Evolutionary conservation across 1,284 basidiomycete genomes (phyloP).

Genomic region (Ustilago shanxiensis): DNA sequence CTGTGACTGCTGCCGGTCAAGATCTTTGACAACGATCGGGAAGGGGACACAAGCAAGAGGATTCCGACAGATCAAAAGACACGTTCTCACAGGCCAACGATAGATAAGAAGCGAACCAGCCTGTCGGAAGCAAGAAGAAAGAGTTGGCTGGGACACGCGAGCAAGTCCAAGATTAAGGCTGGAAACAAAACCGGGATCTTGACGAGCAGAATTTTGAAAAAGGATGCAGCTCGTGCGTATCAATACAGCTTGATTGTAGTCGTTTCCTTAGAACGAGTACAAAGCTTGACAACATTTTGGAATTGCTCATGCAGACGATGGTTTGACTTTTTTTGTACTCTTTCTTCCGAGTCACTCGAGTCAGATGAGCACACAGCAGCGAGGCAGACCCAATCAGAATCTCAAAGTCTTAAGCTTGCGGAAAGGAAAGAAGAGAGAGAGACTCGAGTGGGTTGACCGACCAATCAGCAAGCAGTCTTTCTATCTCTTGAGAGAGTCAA

Average conservation of each 20-base stretch:
- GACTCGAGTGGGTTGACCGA: background rate
- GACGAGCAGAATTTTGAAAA: background rate
- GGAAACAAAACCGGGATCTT: conserved; percentile 8
- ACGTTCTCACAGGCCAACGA: background rate
- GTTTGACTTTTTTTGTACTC: conserved; percentile 8
- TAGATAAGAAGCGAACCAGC: background rate
- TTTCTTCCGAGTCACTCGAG: conserved; percentile 8
- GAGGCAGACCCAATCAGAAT: conserved; percentile 9
- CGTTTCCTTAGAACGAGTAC: background rate
- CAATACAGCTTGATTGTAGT: background rate
- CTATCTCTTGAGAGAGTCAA: background rate
- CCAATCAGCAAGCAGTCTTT: conserved; percentile 14
- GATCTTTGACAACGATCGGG: conserved; percentile 7
- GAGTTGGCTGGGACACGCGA: background rate
- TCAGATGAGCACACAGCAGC: background rate
- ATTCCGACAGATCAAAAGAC: background rate
- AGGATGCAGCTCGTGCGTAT: background rate
- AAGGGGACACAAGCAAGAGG: background rate
- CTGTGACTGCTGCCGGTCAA: background rate
- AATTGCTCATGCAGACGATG: background rate
- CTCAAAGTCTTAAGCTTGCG: background rate
- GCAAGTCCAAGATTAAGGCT: background rate
- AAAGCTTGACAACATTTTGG: background rate
- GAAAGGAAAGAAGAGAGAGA: background rate
- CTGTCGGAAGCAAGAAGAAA: conserved; percentile 2